These are phyloP conservation scores for Diaporthe capsici DNA, from an alignment of 2,329 filamentous ascomycete genomes.

Conservation along the genomic window DNA sequence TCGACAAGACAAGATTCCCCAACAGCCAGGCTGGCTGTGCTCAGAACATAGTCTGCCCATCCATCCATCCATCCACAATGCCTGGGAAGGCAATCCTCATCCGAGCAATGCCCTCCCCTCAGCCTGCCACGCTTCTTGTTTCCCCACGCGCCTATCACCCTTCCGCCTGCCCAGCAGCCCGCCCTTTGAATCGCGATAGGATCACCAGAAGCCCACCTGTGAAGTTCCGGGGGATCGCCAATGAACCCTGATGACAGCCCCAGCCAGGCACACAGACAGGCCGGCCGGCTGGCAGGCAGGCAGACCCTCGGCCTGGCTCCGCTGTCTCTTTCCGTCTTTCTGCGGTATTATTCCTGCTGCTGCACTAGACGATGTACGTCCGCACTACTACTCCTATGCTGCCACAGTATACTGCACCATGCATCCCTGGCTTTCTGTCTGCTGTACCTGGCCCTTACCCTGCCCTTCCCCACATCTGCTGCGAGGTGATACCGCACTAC, in stretches of 20 bases:
- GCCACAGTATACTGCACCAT: not conserved
- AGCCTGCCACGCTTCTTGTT: constrained; percentile 29
- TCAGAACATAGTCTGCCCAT: not conserved
- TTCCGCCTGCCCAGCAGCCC: not conserved
- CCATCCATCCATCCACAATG: constrained; percentile 3
- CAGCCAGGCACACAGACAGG: not conserved
- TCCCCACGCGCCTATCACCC: constrained; percentile 31
- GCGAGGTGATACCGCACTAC: constrained; percentile 25
- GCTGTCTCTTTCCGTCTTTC: not conserved
- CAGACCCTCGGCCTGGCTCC: constrained; percentile 18
- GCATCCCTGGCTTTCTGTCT: constrained; percentile 5
- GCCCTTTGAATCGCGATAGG: not conserved
- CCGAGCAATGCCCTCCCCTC: constrained; percentile 16
- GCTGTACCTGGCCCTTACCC: constrained; percentile 9
- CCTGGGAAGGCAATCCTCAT: constrained; percentile 10
- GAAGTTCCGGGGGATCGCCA: constrained; percentile 26
- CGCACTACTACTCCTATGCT: not conserved
- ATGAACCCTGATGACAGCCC: constrained; percentile 25
- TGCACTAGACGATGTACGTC: not conserved
- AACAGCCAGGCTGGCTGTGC: constrained; percentile 20
- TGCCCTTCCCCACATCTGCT: constrained; percentile 22
- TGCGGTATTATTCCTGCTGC: constrained; percentile 19
- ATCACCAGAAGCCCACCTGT: constrained; percentile 22
- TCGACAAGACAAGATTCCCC: not conserved
- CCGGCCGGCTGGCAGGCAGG: not conserved